Percentiles rank a stretch among this genome's conserved stretches.
phyloP scores from a whole-genome alignment of 768 basidiomycete species.

The Tremella fuciformis region DNA sequence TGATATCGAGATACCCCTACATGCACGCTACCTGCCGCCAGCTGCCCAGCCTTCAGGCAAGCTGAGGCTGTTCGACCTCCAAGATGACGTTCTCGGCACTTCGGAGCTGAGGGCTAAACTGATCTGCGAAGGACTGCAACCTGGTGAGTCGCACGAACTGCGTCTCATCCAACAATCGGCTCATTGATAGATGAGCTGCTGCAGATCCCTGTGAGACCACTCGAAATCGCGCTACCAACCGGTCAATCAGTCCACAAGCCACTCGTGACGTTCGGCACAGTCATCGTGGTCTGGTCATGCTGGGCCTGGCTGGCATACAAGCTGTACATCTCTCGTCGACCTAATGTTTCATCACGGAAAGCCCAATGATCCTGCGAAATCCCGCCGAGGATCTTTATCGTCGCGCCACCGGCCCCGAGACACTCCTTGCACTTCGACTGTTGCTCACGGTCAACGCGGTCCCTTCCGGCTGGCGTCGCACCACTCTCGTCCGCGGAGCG shows the following conservation, averaged over 20 bases:
- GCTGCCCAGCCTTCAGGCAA: neutral
- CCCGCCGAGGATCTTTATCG: neutral
- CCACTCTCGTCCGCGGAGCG: conserved; percentile 26
- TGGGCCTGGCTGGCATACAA: conserved; percentile 32
- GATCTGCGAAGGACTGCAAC: too few relatives aligned
- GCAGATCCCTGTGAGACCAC: too few relatives aligned
- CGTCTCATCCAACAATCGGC: too few relatives aligned
- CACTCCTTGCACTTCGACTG: conserved; percentile 19
- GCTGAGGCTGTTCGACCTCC: too few relatives aligned
- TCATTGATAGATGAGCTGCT: too few relatives aligned
- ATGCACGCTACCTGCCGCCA: conserved; percentile 5
- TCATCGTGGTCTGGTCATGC: conserved; percentile 29
- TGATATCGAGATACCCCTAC: neutral
- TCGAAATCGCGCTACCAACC: conserved; percentile 18
- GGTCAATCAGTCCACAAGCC: conserved; percentile 28
- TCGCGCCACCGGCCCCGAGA: conserved; percentile 17
- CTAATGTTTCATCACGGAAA: too few relatives aligned
- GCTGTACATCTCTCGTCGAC: conserved; percentile 11
- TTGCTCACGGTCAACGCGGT: conserved; percentile 20
- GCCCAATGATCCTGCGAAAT: too few relatives aligned
- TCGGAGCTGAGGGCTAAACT: too few relatives aligned
- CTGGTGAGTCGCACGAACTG: too few relatives aligned
- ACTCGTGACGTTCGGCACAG: conserved; percentile 27
- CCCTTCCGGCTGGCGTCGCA: conserved; percentile 38
- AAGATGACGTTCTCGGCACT: too few relatives aligned